Conservation (phyloP, 441 rosid species). For the Aquilaria agallochum region DNA sequence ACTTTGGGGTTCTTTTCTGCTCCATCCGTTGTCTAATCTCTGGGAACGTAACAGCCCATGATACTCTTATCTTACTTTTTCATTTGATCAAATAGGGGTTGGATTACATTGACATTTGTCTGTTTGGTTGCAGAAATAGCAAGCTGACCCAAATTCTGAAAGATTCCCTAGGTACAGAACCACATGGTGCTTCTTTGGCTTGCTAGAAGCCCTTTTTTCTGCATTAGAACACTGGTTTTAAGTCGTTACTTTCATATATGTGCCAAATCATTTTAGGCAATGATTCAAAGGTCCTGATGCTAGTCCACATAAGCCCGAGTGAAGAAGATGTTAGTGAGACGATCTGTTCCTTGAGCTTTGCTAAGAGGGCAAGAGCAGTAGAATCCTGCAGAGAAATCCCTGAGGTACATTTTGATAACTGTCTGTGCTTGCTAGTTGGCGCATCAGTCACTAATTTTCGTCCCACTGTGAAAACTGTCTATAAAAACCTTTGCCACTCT, state of each 20-base stretch:
- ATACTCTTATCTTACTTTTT: too few species aligned
- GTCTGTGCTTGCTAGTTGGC: neutral
- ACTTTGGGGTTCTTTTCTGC: conserved; percentile 7
- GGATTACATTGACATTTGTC: conserved; percentile 16
- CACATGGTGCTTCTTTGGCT: conserved; percentile 8
- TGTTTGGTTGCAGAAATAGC: conserved; percentile 80
- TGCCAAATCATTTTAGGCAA: conserved; percentile 39
- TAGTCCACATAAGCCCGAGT: conserved; percentile 74
- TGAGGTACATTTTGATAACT: conserved; percentile 30
- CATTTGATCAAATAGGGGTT: neutral
- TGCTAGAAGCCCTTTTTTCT: conserved; percentile 6
- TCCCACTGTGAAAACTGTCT: neutral
- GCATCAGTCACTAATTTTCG: neutral
- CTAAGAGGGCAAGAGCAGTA: conserved; percentile 76
- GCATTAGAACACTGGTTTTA: neutral
- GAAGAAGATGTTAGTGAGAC: conserved; percentile 80
- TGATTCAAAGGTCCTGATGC: conserved; percentile 84
- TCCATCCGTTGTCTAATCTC: neutral
- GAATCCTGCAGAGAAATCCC: conserved; percentile 57
- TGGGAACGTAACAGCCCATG: conserved; percentile 12
- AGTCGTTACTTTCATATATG: neutral
- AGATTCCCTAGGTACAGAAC: conserved; percentile 78
- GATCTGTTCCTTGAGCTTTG: conserved; percentile 72
- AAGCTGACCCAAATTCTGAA: conserved; percentile 93
- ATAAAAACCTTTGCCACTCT: conserved; percentile 10